Conservation (phyloP, 371 early-diverging fungal species). For the Haplosporangium sp. region DNA sequence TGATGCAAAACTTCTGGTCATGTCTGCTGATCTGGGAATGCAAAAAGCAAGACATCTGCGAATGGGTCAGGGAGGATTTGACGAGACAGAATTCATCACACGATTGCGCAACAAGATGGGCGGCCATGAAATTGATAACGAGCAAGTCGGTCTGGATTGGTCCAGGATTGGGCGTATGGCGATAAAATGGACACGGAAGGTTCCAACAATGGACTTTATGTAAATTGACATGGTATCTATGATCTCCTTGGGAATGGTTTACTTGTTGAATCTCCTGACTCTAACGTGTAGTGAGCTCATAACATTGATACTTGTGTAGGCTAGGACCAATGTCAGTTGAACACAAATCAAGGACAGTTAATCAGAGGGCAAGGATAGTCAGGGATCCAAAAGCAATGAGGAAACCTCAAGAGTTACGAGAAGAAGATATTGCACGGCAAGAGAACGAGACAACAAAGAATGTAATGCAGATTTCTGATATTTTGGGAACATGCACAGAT, state of each 20-base stretch:
- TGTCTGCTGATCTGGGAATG: constrained; percentile 80
- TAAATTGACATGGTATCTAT: constrained; percentile 35
- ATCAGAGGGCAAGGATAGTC: constrained; percentile 34
- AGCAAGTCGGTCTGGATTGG: constrained; percentile 70
- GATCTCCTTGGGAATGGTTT: not conserved
- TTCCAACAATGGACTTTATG: constrained; percentile 80
- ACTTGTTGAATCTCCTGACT: not conserved
- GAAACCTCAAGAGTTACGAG: constrained; percentile 66
- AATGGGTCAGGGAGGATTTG: constrained; percentile 76
- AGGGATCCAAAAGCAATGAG: constrained; percentile 51
- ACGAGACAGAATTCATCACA: constrained; percentile 77
- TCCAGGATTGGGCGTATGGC: constrained; percentile 69
- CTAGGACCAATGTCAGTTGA: constrained; percentile 76
- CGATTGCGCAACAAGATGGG: constrained; percentile 69
- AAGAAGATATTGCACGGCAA: constrained; percentile 80
- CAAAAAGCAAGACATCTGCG: constrained; percentile 83
- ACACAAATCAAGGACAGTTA: constrained; percentile 65
- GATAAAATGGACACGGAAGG: constrained; percentile 63
- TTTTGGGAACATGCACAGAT: constrained; percentile 61
- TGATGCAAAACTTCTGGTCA: constrained; percentile 81
- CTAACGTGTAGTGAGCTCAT: not conserved
- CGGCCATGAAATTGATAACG: constrained; percentile 55
- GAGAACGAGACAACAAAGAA: constrained; percentile 92
- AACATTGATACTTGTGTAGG: constrained; percentile 46
- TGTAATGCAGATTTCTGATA: constrained; percentile 73